phyloP scores from a whole-genome alignment of 129 eudicot genomes.

The Flaveria robusta region DNA sequence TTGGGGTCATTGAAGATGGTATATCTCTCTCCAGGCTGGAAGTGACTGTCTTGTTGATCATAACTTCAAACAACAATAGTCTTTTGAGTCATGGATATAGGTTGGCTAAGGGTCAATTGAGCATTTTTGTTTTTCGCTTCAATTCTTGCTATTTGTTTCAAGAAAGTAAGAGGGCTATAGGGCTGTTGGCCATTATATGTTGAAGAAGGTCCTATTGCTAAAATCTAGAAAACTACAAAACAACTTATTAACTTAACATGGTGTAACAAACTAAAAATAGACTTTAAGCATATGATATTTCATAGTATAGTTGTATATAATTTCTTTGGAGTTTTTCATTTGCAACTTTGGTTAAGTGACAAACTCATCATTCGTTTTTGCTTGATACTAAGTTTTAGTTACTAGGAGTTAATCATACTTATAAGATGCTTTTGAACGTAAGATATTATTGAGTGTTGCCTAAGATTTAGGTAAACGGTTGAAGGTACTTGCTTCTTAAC shows the following conservation, averaged over 20 bases:
- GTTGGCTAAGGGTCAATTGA: background rate
- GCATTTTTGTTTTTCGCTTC: background rate
- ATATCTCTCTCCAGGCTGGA: background rate
- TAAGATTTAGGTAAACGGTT: background rate
- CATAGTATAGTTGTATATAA: background rate
- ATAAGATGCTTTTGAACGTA: conserved; percentile 9
- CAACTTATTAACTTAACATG: background rate
- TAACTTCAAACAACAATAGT: background rate
- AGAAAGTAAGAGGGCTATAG: background rate
- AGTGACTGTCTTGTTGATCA: conserved; percentile 7
- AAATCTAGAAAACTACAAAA: conserved; percentile 15
- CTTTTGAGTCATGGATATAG: background rate
- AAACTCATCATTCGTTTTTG: background rate
- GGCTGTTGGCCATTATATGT: background rate
- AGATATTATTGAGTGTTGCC: background rate
- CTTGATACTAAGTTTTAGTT: conserved; percentile 12
- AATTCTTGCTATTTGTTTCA: background rate
- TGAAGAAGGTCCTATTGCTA: background rate
- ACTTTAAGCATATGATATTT: conserved; percentile 16
- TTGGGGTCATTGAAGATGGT: conserved; percentile 8
- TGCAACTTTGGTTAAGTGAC: conserved; percentile 5
- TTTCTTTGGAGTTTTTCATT: background rate
- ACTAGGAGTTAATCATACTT: background rate
- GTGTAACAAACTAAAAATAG: background rate
- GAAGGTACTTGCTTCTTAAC: background rate